Evolutionary conservation across 208 protist genomes (phyloP), one percentile per base, ranked within the genome.

Genomic region (Acanthamoeba quina): DNA sequence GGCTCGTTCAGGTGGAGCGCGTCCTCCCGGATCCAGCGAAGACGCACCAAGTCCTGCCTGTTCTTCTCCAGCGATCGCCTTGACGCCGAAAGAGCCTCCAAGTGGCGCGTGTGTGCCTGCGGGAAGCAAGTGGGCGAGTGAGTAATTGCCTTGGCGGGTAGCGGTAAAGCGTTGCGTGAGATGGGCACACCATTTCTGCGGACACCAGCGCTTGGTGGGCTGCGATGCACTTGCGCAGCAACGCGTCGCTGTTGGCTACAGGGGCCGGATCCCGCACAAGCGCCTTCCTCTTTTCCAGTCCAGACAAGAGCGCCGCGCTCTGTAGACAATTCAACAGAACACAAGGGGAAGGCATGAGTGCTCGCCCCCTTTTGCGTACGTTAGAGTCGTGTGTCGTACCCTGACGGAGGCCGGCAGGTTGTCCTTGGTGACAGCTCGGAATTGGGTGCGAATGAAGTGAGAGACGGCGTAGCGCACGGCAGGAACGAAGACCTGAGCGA

Each of bases 11-110:
- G 9, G 49, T 64, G 54, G 47, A 86, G 9, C 41, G 78, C 78
- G 44, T 86, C 34, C 24, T 86, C 78, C 29, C 54, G 47, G 9
- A 86, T 86, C 78, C 78, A 86, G 54, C 78, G 78, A 5, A 86
- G 54, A 44, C 78, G 78, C 31, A 60, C 37, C 49, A 86, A 24
- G 31, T 49, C 78, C 78, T 86, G n/a, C 29, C 44, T 49, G 47
- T 64, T 34, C 47, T 86, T 86, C 44, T 86, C 78, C 47, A 86
- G 11, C n/a, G 60, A 29, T 15, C 78, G 54, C 44, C 37, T 15
- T 4, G 78, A 86, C 78, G 47, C 10, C 19, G 54, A 19, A 24
- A 86, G 47, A 56, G 54, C 78, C 54, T 70, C 64, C 64, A 70
- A 13, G 34, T 70, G 64, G 10, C 64, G 64, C 64, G 37, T 70